phyloP scores from a whole-genome alignment of 2,329 filamentous ascomycete genomes.

The Diaporthe caulivora region DNA sequence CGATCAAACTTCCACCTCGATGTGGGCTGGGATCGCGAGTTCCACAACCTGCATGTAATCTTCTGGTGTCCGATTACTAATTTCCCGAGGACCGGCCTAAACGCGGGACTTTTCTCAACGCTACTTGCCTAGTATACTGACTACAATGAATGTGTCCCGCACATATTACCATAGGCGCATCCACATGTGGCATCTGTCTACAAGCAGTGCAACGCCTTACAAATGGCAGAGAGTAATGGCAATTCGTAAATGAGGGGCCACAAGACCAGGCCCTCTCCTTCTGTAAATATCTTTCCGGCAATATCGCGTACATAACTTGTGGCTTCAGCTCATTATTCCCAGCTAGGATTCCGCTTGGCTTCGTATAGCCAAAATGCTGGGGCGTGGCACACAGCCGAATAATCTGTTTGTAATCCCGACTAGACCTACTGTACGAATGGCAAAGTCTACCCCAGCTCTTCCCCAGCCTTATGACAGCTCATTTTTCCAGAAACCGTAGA shows the following conservation, averaged over 20 bases:
- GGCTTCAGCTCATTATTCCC: neutral
- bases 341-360: neutral
- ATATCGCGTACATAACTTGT: neutral
- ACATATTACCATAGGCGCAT: neutral
- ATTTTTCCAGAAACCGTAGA: neutral
- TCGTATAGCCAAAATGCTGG: neutral
- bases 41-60: neutral
- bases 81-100: neutral
- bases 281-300: neutral
- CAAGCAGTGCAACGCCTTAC: too few species aligned
- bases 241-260: neutral
- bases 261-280: neutral
- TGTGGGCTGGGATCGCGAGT: neutral
- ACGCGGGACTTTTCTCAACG: neutral
- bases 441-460: neutral
- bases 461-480: neutral
- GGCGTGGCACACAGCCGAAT: neutral
- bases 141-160: neutral
- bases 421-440: neutral
- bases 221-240: too few species aligned
- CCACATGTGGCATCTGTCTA: neutral
- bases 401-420: neutral
- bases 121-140: too few species aligned
- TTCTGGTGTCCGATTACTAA: neutral
- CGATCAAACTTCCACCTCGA: neutral